phyloP scores from a whole-genome alignment of 371 early-diverging fungal genomes.

The Lichtheimia hyalospora region DNA sequence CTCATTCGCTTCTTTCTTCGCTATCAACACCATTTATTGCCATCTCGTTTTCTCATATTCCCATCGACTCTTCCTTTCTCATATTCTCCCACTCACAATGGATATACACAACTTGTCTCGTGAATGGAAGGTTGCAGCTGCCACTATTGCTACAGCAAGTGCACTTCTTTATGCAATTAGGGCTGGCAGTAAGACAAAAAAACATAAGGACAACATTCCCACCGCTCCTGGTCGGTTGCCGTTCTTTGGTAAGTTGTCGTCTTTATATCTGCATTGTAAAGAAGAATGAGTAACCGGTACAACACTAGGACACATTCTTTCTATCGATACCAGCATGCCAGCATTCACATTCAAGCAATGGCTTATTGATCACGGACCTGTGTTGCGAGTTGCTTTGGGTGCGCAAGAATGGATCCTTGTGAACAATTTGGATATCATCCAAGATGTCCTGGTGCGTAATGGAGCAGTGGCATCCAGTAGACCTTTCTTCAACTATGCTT shows the following conservation, averaged over 20 bases:
- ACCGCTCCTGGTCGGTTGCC: neutral
- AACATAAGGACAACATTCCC: neutral
- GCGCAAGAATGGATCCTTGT: conserved; percentile 17
- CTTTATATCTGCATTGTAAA: neutral
- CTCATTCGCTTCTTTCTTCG: too few relatives aligned
- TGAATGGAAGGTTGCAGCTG: neutral
- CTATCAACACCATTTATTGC: too few relatives aligned
- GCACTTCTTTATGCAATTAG: neutral
- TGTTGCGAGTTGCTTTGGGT: conserved; percentile 18
- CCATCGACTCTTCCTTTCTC: too few relatives aligned
- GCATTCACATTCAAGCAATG: conserved; percentile 2
- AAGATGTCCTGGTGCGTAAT: conserved; percentile 13
- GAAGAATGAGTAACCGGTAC: neutral
- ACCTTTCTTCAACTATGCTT: conserved; percentile 5
- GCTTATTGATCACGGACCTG: conserved; percentile 4
- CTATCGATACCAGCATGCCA: neutral
- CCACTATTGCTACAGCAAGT: neutral
- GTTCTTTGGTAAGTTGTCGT: neutral
- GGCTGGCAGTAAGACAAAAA: neutral
- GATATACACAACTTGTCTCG: too few relatives aligned
- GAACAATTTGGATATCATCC: conserved; percentile 15
- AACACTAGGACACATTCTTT: neutral
- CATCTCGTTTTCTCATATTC: too few relatives aligned
- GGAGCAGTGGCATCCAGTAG: conserved; percentile 11
- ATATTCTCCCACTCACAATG: too few relatives aligned